A percentile compares a stretch with the other conserved stretches of the same genome.
Evolutionary conservation across 768 basidiomycete genomes (phyloP).

Genomic region (Lentinus brumalis): DNA sequence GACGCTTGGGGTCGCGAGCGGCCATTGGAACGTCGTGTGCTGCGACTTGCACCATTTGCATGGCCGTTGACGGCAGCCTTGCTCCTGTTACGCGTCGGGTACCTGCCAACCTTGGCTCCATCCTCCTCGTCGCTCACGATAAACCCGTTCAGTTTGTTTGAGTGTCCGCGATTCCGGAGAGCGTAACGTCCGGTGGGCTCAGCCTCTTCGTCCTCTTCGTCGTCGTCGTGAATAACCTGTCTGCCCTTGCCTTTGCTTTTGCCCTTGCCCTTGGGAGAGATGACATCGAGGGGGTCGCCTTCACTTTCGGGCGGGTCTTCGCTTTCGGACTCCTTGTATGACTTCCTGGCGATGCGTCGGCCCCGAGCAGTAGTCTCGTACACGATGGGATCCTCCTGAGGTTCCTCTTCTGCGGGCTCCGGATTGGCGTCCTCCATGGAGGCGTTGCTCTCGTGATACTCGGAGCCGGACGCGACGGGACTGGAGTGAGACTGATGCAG

Average conservation of each 20-base stretch:
- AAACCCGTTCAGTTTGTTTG: constrained; percentile 33
- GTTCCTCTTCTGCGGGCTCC: constrained; percentile 21
- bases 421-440: constrained; percentile 32
- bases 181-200: constrained; percentile 19
- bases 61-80: constrained; percentile 35
- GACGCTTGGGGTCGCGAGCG: constrained; percentile 25
- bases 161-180: constrained; percentile 11
- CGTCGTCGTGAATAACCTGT: constrained; percentile 12
- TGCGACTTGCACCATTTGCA: constrained; percentile 28
- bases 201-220: constrained; percentile 30
- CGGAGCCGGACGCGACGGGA: constrained; percentile 34
- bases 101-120: constrained; percentile 28
- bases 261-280: constrained; percentile 9
- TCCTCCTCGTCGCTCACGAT: constrained; percentile 47
- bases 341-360: constrained; percentile 27
- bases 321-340: constrained; percentile 33
- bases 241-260: constrained; percentile 10
- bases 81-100: constrained; percentile 42
- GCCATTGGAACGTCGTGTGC: constrained; percentile 28
- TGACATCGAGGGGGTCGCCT: constrained; percentile 18
- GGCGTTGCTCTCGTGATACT: constrained; percentile 36
- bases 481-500: constrained; percentile 24
- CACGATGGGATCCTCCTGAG: constrained; percentile 20
- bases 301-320: constrained; percentile 16
- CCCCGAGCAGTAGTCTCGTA: constrained; percentile 28